Conservation (phyloP, 176 grass and related monocot species). For the Tillandsia fasciculata region DNA sequence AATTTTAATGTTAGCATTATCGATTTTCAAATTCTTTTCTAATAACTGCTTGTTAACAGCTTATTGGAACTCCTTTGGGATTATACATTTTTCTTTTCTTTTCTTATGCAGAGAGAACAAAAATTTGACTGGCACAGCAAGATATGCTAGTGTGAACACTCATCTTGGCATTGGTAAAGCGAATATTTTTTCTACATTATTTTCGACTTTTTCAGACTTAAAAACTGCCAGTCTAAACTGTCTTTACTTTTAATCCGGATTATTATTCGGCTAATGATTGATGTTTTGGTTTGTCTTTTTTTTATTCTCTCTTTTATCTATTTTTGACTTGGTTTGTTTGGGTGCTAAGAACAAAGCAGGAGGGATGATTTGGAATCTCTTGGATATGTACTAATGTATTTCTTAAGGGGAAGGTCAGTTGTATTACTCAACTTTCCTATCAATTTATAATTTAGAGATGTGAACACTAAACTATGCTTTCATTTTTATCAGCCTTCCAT, state of each 20-base stretch:
- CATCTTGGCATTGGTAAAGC: constrained; percentile 86
- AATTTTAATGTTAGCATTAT: too few relatives aligned
- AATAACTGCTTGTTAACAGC: not conserved
- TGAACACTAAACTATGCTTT: not conserved
- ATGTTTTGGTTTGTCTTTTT: constrained; percentile 5
- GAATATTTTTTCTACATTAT: not conserved
- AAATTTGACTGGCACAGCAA: constrained; percentile 84
- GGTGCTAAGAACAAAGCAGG: constrained; percentile 77
- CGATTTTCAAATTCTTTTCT: not conserved
- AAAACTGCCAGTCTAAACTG: constrained; percentile 1
- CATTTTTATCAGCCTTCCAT: constrained; percentile 43
- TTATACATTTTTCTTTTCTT: not conserved
- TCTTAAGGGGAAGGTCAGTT: constrained; percentile 88
- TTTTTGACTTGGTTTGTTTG: constrained; percentile 12
- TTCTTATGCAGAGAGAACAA: constrained; percentile 67
- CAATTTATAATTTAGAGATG: constrained; percentile 2
- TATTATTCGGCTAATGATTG: constrained; percentile 2
- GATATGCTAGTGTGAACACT: constrained; percentile 92
- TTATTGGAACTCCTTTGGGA: not conserved
- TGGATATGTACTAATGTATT: constrained; percentile 95
- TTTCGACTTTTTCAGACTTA: not conserved
- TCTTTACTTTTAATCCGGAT: not conserved
- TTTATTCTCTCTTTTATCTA: not conserved
- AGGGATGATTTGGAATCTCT: constrained; percentile 95
- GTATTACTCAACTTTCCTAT: not conserved